Base-by-base conservation (phyloP, 192 early-diverging fungal genomes). In the Linnemannia zychae region DNA sequence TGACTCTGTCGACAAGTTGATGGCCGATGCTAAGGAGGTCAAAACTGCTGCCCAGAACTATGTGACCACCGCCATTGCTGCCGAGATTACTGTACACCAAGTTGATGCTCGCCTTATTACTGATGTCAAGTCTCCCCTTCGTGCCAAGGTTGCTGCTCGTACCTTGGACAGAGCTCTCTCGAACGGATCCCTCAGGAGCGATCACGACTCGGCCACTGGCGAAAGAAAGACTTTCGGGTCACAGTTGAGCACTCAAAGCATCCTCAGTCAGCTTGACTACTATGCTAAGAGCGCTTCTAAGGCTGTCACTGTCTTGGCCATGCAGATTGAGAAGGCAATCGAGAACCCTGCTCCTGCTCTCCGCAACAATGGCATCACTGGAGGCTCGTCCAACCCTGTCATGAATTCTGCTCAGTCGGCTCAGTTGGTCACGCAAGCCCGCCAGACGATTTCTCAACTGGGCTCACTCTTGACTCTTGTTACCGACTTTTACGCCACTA, bases 1-100 rank as follows among this genome's bases (percentile, higher is more conserved):
- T 0, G 95, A 97, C 73, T 92, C 96, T 15, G 89, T 93, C 44
- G 72, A 84, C 12, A 95, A 94, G 11, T 93, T 98, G 87, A 91
- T 94, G 48, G 73, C 87, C 20, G 94, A 95, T 72, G 91, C 94
- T 15, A 92, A 90, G 48, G 97, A 97, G 65, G 93, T 98, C 57
- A 86, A 95, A 31, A 83, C 88, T 6, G 88, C 94, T 13, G 94
- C 97, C n/a, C 92, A 93, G 40, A 90, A 92, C 57, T 99, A 98
- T 36, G 50, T 85, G 18, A 48, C 72, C 16, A 76, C 83, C 2
- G 83, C 83, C n/a, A 79, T 79, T 44, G 46, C 73, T 36, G 74
- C 72, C 46, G 72, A 85, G 33, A 85, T 85, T 24, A 44, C 83
- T 4, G 83, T 85, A 34, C 83, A 76, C 22, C 83, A 85, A 31